A percentile compares a stretch with the other conserved stretches of the same genome.
Evolutionary conservation across 2,329 filamentous ascomycete genomes (phyloP).

Genomic region (Verticillium albo-atrum): DNA sequence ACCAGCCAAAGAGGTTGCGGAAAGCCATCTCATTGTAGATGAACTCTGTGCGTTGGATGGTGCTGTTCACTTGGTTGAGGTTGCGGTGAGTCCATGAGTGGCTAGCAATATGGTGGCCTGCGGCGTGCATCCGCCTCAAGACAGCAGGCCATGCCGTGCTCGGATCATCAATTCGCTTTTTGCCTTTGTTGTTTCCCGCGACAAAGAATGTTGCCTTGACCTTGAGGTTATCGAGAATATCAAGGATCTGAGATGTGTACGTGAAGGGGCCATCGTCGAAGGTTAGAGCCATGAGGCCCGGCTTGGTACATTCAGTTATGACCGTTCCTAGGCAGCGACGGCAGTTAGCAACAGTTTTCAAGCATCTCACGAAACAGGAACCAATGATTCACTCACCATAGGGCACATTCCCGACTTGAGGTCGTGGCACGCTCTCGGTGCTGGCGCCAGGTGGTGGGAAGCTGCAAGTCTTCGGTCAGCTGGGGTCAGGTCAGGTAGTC

Average conservation of each 20-base stretch:
- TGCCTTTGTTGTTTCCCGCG: conserved; percentile 34
- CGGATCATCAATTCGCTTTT: conserved; percentile 34
- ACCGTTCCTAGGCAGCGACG: conserved; percentile 17
- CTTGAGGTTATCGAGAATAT: conserved; percentile 25
- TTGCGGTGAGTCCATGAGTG: conserved; percentile 34
- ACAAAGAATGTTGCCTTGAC: conserved; percentile 38
- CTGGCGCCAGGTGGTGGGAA: conserved; percentile 23
- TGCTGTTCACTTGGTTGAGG: conserved; percentile 17
- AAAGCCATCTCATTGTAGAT: conserved; percentile 24
- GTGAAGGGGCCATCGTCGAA: conserved; percentile 42
- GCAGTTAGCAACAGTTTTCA: not conserved
- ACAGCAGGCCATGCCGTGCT: conserved; percentile 27
- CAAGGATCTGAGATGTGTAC: conserved; percentile 37
- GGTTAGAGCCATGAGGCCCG: conserved; percentile 37
- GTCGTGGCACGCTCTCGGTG: conserved; percentile 25
- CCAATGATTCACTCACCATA: conserved; percentile 25
- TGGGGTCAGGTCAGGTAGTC: not conserved
- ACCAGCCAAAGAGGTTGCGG: conserved; percentile 33
- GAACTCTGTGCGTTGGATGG: conserved; percentile 19
- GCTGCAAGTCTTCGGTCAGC: conserved; percentile 14
- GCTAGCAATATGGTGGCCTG: conserved; percentile 41
- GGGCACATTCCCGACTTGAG: conserved; percentile 26
- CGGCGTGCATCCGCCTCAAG: conserved; percentile 32
- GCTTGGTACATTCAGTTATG: conserved; percentile 29
- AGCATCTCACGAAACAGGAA: conserved; percentile 11